Percentiles rank a stretch among this genome's conserved stretches.
These are phyloP conservation scores for Fagus crenata DNA, from an alignment of 306 rosid genomes.

Conservation along the genomic window DNA sequence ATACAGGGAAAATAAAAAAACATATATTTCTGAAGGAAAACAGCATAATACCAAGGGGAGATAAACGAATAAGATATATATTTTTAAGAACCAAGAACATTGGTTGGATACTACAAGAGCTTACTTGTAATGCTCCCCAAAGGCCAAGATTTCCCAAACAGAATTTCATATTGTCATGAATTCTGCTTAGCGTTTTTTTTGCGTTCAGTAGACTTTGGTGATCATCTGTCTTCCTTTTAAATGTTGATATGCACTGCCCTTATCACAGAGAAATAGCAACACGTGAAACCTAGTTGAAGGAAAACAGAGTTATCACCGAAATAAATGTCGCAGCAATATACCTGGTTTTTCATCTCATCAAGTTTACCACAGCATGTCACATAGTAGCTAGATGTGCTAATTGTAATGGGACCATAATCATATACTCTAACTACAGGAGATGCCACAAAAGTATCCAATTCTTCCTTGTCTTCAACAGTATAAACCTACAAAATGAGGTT, in stretches of 20 bases:
- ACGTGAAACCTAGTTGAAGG: conserved; percentile 12
- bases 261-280: conserved; percentile 32
- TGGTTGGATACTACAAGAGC: conserved; percentile 22
- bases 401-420: conserved; percentile 46
- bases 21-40: background rate
- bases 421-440: conserved; percentile 50
- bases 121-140: conserved; percentile 86
- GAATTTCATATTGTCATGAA: conserved; percentile 70
- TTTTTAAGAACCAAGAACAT: conserved; percentile 20
- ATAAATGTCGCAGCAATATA: conserved; percentile 38
- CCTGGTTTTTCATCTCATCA: conserved; percentile 65
- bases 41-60: background rate
- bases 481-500: conserved; percentile 58
- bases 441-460: conserved; percentile 63
- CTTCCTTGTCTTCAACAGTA: conserved; percentile 52
- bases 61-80: background rate
- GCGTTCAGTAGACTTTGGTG: conserved; percentile 53
- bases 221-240: conserved; percentile 45
- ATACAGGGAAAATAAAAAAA: background rate
- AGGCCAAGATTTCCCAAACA: conserved; percentile 76
- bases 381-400: conserved; percentile 36
- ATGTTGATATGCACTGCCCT: conserved; percentile 61
- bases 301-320: conserved; percentile 21
- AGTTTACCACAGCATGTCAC: conserved; percentile 37
- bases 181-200: conserved; percentile 62